Evolutionary conservation across 2,329 filamentous ascomycete species (phyloP), one percentile per base, ranked within the genome.

Genomic region (Podosphaera leucotricha): DNA sequence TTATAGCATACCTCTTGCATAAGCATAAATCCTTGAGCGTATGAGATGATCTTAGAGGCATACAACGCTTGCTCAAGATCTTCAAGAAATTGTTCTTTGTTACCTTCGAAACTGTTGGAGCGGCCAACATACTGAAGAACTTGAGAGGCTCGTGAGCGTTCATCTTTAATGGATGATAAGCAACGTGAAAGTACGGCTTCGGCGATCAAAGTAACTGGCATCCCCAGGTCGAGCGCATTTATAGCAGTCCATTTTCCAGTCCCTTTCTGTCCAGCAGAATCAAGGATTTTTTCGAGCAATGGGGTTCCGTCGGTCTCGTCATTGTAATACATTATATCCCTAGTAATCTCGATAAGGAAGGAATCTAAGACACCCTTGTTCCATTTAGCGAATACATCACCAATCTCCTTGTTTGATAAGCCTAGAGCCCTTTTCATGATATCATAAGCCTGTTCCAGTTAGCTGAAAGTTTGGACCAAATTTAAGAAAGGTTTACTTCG

Each of bases 211-310:
- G 90, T 95, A 56, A 98, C 90, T 61, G 90, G 90, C 84, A 92
- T 92, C 60, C 90, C 90, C 50, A 98, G 80, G 64, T 98, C 90
- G 48, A 98, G 78, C 53, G 90, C 86, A 67, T 98, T 98, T 69
- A 98, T 92, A 59, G 90, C 87, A 54, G 90, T 98, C 90, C 90
- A 98, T 75, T 98, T 95, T 68, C 90, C 90, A 56, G 90, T 95
- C 68, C 90, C 90, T 73, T 98, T 98, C 72, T 98, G 90, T 56
- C 90, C 90, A 59, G 90, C 90, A 67, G 87, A 80, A 71, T 98
- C 90, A 53, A 95, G 74, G 57, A 98, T 95, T 79, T 95, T 98
- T 76, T 98, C 90, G 48, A 98, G 80, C 47, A 98, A 79, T 41
- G 90, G 70, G 49, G 71, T 77, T 59, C 81, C 84, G 58, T 95